phyloP scores from a whole-genome alignment of 2,329 filamentous ascomycete species.

The Rhytidhysteron rufulum region DNA sequence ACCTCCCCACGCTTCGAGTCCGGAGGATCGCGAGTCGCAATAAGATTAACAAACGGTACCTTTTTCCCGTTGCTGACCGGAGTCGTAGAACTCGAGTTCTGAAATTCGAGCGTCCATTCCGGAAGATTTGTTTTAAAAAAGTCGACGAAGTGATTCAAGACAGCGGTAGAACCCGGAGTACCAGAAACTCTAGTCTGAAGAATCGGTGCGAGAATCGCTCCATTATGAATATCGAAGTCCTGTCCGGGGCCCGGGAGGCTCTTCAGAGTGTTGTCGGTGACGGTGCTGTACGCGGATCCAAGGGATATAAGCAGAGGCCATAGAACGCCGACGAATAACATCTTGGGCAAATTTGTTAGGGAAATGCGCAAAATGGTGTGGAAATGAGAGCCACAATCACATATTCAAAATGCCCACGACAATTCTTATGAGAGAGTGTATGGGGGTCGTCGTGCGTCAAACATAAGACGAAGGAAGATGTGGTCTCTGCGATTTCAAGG shows the following conservation, averaged over 20 bases:
- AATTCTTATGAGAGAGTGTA: no score
- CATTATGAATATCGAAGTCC: constrained; percentile 75
- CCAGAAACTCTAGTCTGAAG: constrained; percentile 85
- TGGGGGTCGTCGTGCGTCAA: no score
- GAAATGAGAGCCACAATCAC: no score
- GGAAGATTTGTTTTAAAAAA: constrained; percentile 77
- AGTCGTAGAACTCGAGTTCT: constrained; percentile 86
- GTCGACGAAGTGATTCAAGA: constrained; percentile 75
- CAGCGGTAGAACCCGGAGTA: constrained; percentile 67
- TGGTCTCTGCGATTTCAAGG: no score
- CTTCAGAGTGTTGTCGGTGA: constrained; percentile 73
- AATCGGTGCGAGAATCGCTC: constrained; percentile 78
- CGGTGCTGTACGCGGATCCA: constrained; percentile 50
- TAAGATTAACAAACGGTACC: constrained; percentile 82
- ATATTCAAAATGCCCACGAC: no score
- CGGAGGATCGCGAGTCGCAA: constrained; percentile 83
- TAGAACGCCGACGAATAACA: neutral
- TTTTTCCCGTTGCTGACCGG: constrained; percentile 67
- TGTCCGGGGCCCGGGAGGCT: constrained; percentile 65
- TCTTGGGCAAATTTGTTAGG: no score
- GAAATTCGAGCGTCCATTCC: constrained; percentile 73
- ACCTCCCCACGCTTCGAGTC: constrained; percentile 72
- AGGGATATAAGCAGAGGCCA: constrained; percentile 14
- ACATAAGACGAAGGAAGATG: no score
- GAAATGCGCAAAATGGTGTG: no score